These are phyloP conservation scores for Cyberlindnera saturnus DNA, from an alignment of 805 yeast genomes.

Conservation along the genomic window DNA sequence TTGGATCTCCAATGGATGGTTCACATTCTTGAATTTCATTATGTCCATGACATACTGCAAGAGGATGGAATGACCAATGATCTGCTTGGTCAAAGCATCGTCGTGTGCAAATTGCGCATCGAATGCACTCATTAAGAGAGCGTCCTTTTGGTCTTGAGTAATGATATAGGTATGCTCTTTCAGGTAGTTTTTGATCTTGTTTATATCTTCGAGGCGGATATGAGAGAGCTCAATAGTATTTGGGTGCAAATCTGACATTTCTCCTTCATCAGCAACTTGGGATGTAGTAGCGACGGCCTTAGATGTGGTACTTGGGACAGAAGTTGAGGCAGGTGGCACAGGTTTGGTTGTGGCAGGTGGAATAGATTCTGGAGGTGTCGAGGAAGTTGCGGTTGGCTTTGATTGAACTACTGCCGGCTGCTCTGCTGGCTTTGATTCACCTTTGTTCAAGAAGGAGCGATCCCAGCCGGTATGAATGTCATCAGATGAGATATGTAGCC, in stretches of 20 bases:
- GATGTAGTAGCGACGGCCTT: neutral
- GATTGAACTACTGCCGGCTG: conserved; percentile 15
- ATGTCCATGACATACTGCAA: conserved; percentile 60
- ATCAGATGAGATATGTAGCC: conserved; percentile 75
- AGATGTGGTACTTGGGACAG: neutral
- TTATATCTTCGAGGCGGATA: conserved; percentile 43
- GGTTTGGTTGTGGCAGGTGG: conserved; percentile 5
- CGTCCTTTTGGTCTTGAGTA: conserved; percentile 82
- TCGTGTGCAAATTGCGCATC: conserved; percentile 70
- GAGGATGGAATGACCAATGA: conserved; percentile 75
- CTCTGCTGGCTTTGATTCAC: conserved; percentile 18
- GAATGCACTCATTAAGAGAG: conserved; percentile 88
- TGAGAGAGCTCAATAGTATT: conserved; percentile 43
- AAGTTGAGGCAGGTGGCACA: neutral
- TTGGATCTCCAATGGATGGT: conserved; percentile 27
- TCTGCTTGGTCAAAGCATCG: conserved; percentile 45
- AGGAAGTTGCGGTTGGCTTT: neutral
- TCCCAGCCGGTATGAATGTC: conserved; percentile 93
- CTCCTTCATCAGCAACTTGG: conserved; percentile 20
- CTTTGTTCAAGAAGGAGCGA: conserved; percentile 69
- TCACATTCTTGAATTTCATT: conserved; percentile 30
- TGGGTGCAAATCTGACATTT: conserved; percentile 11
- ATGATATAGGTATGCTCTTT: conserved; percentile 58
- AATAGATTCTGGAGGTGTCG: conserved; percentile 5
- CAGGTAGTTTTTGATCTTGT: conserved; percentile 46